Evolutionary conservation across 495 filamentous ascomycete genomes (phyloP), one percentile per base, ranked within the genome.

Genomic region (Hypoxylon trugodes): DNA sequence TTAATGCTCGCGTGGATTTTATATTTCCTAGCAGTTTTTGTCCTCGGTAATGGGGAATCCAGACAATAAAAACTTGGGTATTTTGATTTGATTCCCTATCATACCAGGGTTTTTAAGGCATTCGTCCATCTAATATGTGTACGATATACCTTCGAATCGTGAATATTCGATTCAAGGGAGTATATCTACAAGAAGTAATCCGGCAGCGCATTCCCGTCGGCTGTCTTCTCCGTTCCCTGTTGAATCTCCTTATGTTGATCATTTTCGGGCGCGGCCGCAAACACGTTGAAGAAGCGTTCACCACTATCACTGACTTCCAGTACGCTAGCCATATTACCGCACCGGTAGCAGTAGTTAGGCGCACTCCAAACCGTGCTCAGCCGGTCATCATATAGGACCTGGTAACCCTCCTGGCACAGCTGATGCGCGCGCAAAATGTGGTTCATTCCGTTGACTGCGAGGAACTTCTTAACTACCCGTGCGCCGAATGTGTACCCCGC

Each of bases 301-400:
- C 94, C 95, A 9, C 86, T 86, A 73, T 96, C 91, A 71, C 91
- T 91, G 36, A 98, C 96, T 76, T 98, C 95, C 10, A 98, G 80
- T 24, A 98, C 95, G 76, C 91, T 96, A 7, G 95, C 95, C 84
- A 97, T 88, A 71, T 98, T 98, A 15, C 95, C 95, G 75, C 95
- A 98, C 13, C 93, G 81, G 73, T 96, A 96, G 76, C 93, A 97
- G 76, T 97, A 97, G 68, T 97, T 97, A 3, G 93, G 93, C 1
- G 93, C 95, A 71, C 91, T 96, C 95, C 95, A 98, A 3, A 98
- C 95, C 3, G 96, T 98, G 74, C 90, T 95, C 49, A 98, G 77
- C 16, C 87, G 87, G 74, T 97, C 93, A 72, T 97, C 95, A 74
- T 95, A 98, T 4, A 98, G 83, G 49, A 96, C 88, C 76, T 97